phyloP scores from a whole-genome alignment of 495 filamentous ascomycete species.

The Hypomontagnella monticulosa region DNA sequence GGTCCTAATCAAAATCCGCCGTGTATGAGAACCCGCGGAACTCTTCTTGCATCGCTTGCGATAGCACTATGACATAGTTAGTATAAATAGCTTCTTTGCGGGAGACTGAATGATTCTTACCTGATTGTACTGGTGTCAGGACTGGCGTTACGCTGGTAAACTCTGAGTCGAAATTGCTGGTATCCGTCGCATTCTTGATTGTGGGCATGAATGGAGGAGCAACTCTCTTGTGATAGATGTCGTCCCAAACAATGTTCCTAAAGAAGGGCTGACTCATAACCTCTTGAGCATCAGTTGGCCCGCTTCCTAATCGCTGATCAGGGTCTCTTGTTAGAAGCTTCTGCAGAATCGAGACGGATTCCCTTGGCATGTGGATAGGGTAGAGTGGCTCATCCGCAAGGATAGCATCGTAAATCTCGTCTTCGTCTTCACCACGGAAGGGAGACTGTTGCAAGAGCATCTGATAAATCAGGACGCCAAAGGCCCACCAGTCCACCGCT shows the following conservation, averaged over 20 bases:
- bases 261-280: constrained; percentile 99
- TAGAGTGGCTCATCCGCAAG: constrained; percentile 97
- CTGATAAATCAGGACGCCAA: constrained; percentile 98
- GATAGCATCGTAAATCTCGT: constrained; percentile 99
- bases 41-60: constrained; percentile 99
- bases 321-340: constrained; percentile 97
- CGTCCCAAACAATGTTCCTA: constrained; percentile 97
- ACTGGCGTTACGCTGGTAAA: constrained; percentile 99
- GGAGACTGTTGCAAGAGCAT: constrained; percentile 99
- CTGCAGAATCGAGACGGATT: constrained; percentile 97
- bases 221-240: constrained; percentile 94
- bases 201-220: constrained; percentile 87
- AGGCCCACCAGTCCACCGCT: constrained; percentile 99
- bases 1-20: constrained; percentile 58
- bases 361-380: constrained; percentile 98
- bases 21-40: constrained; percentile 98
- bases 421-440: constrained; percentile 98
- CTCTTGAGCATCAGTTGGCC: constrained; percentile 97
- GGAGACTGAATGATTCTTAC: constrained; percentile 59
- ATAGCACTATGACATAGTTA: constrained; percentile 72
- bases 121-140: constrained; percentile 94
- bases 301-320: constrained; percentile 88
- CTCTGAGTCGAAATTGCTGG: constrained; percentile 98
- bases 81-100: constrained; percentile 31
- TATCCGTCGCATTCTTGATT: constrained; percentile 92